phyloP scores from a whole-genome alignment of 208 protist genomes.

The Leishmania gerbilli region DNA sequence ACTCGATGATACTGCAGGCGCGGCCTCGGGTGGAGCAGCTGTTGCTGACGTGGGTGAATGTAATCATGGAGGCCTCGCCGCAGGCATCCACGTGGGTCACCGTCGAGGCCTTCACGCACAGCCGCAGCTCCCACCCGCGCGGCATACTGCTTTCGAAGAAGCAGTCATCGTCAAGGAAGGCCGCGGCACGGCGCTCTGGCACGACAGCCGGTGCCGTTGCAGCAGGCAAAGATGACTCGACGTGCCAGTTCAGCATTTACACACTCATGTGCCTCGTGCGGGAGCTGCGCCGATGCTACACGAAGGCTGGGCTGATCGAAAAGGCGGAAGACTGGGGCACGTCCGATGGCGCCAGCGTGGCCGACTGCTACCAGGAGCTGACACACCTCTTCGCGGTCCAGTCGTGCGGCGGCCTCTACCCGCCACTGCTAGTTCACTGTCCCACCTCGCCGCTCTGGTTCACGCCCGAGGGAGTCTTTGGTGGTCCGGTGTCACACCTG shows the following conservation, averaged over 20 bases:
- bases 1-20: conserved; percentile 23
- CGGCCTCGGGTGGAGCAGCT: conserved; percentile 48
- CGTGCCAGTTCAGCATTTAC: conserved; percentile 39
- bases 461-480: conserved; percentile 28
- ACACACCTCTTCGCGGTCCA: conserved; percentile 47
- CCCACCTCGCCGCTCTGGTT: conserved; percentile 34
- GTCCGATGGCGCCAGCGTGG: not conserved
- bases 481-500: conserved; percentile 1
- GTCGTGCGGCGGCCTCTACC: conserved; percentile 64
- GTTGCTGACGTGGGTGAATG: conserved; percentile 78
- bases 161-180: not conserved
- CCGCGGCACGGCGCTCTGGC: not conserved
- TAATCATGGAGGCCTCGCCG: conserved; percentile 55
- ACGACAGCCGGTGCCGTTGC: not conserved
- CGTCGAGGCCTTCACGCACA: conserved; percentile 22
- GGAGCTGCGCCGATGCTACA: conserved; percentile 47
- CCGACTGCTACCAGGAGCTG: conserved; percentile 47
- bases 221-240: not conserved
- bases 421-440: conserved; percentile 68
- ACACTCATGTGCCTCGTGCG: conserved; percentile 61
- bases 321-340: not conserved
- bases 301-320: conserved; percentile 14
- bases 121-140: conserved; percentile 3
- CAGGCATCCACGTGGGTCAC: conserved; percentile 36
- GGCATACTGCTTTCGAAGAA: conserved; percentile 17